Percentiles rank a stretch among this genome's conserved stretches.
Conservation (phyloP, 2,329 filamentous ascomycete genomes). For the Knoxdaviesia proteae region DNA sequence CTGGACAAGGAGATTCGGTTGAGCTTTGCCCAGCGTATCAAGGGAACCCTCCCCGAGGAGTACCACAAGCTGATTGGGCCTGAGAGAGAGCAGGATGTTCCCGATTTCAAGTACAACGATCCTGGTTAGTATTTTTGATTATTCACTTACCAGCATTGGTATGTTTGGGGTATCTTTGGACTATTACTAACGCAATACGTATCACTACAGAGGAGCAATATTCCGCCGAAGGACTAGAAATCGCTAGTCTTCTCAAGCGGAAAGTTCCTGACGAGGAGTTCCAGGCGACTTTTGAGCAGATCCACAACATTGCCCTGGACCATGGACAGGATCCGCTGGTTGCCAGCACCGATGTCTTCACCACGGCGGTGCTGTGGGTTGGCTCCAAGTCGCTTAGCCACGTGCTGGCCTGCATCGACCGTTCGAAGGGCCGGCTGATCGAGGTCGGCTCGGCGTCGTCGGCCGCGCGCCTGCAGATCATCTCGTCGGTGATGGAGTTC, state of each 20-base stretch:
- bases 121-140: slow-evolving; percentile 33
- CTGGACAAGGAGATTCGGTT: slow-evolving; percentile 93
- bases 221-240: slow-evolving; percentile 61
- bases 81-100: slow-evolving; percentile 87
- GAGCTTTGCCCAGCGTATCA: slow-evolving; percentile 89
- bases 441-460: slow-evolving; percentile 57
- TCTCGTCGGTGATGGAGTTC: slow-evolving; percentile 75
- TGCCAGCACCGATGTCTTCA: slow-evolving; percentile 78
- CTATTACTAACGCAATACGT: slow-evolving; percentile 6
- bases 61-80: slow-evolving; percentile 66
- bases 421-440: slow-evolving; percentile 73
- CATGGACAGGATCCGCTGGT: slow-evolving; percentile 59
- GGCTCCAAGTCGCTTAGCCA: slow-evolving; percentile 93
- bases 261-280: slow-evolving; percentile 77
- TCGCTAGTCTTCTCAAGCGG: slow-evolving; percentile 58
- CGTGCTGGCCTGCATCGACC: slow-evolving; percentile 85
- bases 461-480: slow-evolving; percentile 66
- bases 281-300: slow-evolving; percentile 57
- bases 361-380: slow-evolving; percentile 81
- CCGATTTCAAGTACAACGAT: slow-evolving; percentile 75
- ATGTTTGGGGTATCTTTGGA: background rate
- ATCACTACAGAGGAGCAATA: slow-evolving; percentile 48
- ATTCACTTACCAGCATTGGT: too few species aligned
- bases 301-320: slow-evolving; percentile 58
- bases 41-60: slow-evolving; percentile 69